phyloP scores from a whole-genome alignment of 2,329 filamentous ascomycete genomes.

The Talaromyces atroroseus region DNA sequence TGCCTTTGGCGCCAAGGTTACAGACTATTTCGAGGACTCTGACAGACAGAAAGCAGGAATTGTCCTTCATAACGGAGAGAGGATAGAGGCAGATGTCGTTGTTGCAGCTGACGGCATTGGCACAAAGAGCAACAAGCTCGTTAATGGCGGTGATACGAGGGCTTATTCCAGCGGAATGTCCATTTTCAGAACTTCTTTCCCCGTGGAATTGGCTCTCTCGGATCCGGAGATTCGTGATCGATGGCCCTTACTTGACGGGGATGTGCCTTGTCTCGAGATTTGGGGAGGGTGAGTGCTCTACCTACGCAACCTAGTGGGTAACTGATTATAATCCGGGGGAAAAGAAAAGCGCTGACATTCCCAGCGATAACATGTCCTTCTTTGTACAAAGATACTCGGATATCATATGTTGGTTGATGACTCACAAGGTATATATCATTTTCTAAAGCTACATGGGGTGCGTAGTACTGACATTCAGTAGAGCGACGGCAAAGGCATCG shows the following conservation, averaged over 20 bases:
- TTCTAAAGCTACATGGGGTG: not conserved
- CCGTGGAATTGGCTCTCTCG: slow-evolving; percentile 3
- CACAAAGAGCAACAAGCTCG: slow-evolving; percentile 45
- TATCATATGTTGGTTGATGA: slow-evolving; percentile 7
- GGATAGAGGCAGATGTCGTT: slow-evolving; percentile 41
- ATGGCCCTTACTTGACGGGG: slow-evolving; percentile 6
- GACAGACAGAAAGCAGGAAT: slow-evolving; percentile 5
- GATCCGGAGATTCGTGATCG: slow-evolving; percentile 5
- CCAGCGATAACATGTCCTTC: slow-evolving; percentile 8
- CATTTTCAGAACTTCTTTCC: slow-evolving; percentile 16
- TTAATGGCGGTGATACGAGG: slow-evolving; percentile 28
- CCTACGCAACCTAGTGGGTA: too few species aligned
- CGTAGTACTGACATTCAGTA: not conserved
- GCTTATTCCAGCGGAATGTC: slow-evolving; percentile 21
- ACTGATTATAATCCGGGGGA: too few species aligned
- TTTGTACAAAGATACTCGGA: slow-evolving; percentile 7
- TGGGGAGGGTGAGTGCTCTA: slow-evolving; percentile 6
- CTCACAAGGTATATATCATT: slow-evolving; percentile 5
- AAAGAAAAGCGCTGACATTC: not conserved
- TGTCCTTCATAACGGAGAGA: slow-evolving; percentile 2
- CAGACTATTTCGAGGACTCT: slow-evolving; percentile 14
- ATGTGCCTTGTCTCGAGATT: slow-evolving; percentile 9
- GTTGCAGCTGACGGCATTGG: slow-evolving; percentile 53
- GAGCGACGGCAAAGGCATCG: not conserved
- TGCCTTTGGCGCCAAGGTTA: slow-evolving; percentile 16